Evolutionary conservation across 2,329 filamentous ascomycete species (phyloP), one percentile per base, ranked within the genome.

Genomic region (Xylariales sp.): DNA sequence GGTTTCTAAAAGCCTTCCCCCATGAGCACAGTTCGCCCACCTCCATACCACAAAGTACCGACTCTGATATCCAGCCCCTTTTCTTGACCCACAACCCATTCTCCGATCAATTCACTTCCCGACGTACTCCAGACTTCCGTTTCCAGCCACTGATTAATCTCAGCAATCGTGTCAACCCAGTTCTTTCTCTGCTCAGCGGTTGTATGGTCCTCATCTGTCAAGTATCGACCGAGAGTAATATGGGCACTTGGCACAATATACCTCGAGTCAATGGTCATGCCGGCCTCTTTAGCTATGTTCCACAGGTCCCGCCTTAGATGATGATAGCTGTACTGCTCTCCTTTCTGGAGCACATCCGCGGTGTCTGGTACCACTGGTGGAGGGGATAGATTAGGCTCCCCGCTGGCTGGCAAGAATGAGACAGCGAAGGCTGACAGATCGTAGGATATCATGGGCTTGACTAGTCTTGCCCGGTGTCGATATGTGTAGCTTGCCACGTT

Each of bases 211-310:
- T 72, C 67, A 29, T 80, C 74, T 8, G 72, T 74, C 31, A 95
- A 74, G 59, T 93, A 96, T 3, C 91, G 74, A 0, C 78, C 90
- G 43, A 97, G 76, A 0, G 91, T 96, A 56, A 96, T 76, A 66
- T 97, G 91, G 12, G 88, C 88, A 34, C 86, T 91, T 2, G 90
- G 90, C 2, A 95, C 88, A 18, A 90, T 82, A 59, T 96, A 97
- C 43, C 91, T 74, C 39, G 86, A 87, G 16, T 74, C 83, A 24
- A 95, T 74, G 12, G 74, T 65, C n/a, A 91, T 69, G 1, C 86
- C 86, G 0, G 80, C 73, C 3, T 66, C 67, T 33, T 70, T 67
- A 3, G 79, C 76, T 19, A 79, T 66, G 36, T 75, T 69, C 59
- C 83, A 93, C 10, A 94, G 60, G 57, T 95, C 88, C 4, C 84